Base-by-base conservation (phyloP, 495 filamentous ascomycete species). In the Penicillium steckii region DNA sequence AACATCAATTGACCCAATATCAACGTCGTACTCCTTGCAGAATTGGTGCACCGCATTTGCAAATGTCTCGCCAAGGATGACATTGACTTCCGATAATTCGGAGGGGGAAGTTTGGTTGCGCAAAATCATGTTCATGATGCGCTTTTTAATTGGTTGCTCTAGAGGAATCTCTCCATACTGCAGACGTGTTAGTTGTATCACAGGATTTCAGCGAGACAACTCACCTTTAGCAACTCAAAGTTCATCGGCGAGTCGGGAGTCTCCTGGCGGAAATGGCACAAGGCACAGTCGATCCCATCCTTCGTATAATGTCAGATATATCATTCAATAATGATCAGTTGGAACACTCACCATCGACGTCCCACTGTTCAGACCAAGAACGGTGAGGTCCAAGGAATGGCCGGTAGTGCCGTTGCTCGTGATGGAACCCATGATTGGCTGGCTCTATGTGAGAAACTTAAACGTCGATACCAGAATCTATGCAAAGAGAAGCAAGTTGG, bases 51-150 rank as follows among this genome's bases (percentile, higher is more conserved):
- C 76, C 8, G 79, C 75, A 2, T 68, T 59, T 7, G 76, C 74
- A 51, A 81, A 81, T 13, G 70, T 73, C 64, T 80, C 77, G 18
- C 77, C 77, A 8, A 80, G 63, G 38, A 70, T 67, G 15, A 80
- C 76, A 44, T 81, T 80, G 33, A 81, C 73, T 53, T 81, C 73
- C 17, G 73, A 76, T 18, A 80, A 50, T 53, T 79, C 78, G 12
- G 74, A 73, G 3, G 75, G 76, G 2, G 74, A 76, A 6, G 78
- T 80, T 27, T 66, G 63, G 55, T 80, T 77, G 60, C 74, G 70
- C 29, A 77, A 66, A 48, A 81, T 80, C 66, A 81, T 80, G 50
- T 72, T 72, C 69, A 81, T 75, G 12, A 80, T 73, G 64, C 72
- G 72, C 54, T 76, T 78, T 65, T 84, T 83, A 56, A 83, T 80